Conservation (phyloP, 352 stramenopile genomes). For the Globisporangium viniferum region DNA sequence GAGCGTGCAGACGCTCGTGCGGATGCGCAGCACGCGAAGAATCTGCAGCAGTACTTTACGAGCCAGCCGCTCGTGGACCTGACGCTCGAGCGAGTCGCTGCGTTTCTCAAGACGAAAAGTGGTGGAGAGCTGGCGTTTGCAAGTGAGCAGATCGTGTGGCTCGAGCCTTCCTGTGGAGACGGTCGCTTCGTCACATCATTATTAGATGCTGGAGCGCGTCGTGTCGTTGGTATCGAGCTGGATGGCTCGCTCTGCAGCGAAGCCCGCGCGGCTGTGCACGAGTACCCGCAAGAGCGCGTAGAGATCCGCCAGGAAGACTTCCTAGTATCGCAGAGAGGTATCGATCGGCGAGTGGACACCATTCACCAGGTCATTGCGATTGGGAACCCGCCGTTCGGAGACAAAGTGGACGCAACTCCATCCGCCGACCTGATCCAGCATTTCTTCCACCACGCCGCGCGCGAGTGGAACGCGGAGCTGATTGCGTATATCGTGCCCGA, state of each 20-base stretch:
- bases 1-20: slow-evolving; percentile 21
- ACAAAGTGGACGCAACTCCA: slow-evolving; percentile 12
- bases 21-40: slow-evolving; percentile 38
- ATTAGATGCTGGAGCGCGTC: slow-evolving; percentile 29
- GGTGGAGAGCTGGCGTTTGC: not conserved
- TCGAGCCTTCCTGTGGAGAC: slow-evolving; percentile 76
- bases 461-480: slow-evolving; percentile 43
- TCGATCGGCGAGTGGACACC: not conserved
- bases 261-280: slow-evolving; percentile 12
- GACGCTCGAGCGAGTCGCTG: slow-evolving; percentile 29
- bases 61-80: slow-evolving; percentile 37
- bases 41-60: slow-evolving; percentile 78
- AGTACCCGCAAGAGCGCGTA: slow-evolving; percentile 10
- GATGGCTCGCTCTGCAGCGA: slow-evolving; percentile 27
- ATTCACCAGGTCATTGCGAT: slow-evolving; percentile 35
- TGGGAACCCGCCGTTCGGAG: slow-evolving; percentile 71
- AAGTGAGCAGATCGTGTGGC: slow-evolving; percentile 34
- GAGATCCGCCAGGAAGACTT: slow-evolving; percentile 50
- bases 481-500: slow-evolving; percentile 73
- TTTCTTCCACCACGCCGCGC: slow-evolving; percentile 49
- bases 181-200: slow-evolving; percentile 50
- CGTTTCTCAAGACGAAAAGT: slow-evolving; percentile 12
- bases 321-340: slow-evolving; percentile 30
- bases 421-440: slow-evolving; percentile 44
- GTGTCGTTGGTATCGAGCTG: slow-evolving; percentile 61